Evolutionary conservation across 257 asterid species (phyloP).

Genomic region (Solanum megistacrolobum): DNA sequence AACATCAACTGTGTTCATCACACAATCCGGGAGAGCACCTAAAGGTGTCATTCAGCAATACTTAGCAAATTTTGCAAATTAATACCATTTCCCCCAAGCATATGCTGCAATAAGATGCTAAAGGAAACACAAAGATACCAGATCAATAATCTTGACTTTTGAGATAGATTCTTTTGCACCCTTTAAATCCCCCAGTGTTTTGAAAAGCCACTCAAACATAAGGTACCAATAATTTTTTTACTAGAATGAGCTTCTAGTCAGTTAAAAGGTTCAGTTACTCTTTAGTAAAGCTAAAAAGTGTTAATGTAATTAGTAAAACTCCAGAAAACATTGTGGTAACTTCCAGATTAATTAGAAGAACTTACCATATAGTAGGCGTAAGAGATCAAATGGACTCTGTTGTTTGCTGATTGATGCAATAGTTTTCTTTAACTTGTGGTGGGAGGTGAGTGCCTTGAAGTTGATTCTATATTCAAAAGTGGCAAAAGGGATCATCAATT

Average conservation of each 20-base stretch:
- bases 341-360: neutral
- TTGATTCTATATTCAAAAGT: slow-evolving; percentile 10
- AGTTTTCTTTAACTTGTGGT: slow-evolving; percentile 4
- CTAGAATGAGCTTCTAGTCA: neutral
- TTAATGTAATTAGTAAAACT: neutral
- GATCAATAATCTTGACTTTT: neutral
- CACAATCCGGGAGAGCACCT: neutral
- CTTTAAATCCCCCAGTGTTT: neutral
- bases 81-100: neutral
- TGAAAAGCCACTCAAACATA: neutral
- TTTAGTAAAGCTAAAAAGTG: neutral
- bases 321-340: neutral
- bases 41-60: neutral
- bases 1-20: neutral
- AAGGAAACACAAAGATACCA: neutral
- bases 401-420: slow-evolving; percentile 18
- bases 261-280: neutral
- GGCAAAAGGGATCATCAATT: neutral
- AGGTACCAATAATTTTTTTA: neutral
- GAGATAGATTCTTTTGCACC: neutral
- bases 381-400: slow-evolving; percentile 26
- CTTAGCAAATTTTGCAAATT: neutral
- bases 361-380: slow-evolving; percentile 37
- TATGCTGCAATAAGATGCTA: neutral
- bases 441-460: neutral